A percentile compares a stretch with the other conserved stretches of the same genome.
Conservation (phyloP, 805 yeast genomes). For the Cyberlindnera nakhonratchasimensis region DNA sequence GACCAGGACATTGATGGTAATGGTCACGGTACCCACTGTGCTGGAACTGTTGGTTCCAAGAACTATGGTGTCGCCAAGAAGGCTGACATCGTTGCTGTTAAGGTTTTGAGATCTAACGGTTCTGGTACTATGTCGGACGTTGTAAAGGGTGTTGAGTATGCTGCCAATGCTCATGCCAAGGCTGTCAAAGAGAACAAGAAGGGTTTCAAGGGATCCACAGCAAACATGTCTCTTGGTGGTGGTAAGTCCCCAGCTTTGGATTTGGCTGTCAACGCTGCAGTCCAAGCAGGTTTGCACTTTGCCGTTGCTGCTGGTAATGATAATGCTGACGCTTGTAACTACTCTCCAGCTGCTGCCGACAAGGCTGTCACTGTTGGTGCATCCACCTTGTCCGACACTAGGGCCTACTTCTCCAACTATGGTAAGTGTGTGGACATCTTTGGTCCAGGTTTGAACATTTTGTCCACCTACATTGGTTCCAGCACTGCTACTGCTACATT, state of each 20-base stretch:
- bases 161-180: constrained; percentile 65
- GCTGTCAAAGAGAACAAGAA: constrained; percentile 49
- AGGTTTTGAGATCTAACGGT: constrained; percentile 79
- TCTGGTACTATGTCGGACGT: constrained; percentile 83
- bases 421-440: constrained; percentile 95
- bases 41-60: constrained; percentile 87
- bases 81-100: constrained; percentile 76
- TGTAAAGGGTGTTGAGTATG: constrained; percentile 79
- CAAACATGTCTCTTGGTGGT: constrained; percentile 94
- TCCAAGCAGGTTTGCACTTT: constrained; percentile 81
- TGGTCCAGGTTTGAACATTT: constrained; percentile 91
- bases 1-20: constrained; percentile 75
- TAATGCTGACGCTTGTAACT: constrained; percentile 86
- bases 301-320: constrained; percentile 98
- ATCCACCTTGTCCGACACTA: constrained; percentile 77
- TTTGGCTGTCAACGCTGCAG: constrained; percentile 86
- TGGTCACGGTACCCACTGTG: constrained; percentile 96
- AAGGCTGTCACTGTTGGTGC: constrained; percentile 94
- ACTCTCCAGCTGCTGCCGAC: constrained; percentile 86
- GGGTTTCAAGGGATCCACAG: constrained; percentile 81
- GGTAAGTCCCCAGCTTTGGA: constrained; percentile 87
- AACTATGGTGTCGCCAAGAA: constrained; percentile 82
- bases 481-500: constrained; percentile 71
- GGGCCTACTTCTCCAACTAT: constrained; percentile 94
- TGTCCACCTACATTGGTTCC: constrained; percentile 81